Conservation (phyloP, 768 basidiomycete species). For the Agrocybe pediades region DNA sequence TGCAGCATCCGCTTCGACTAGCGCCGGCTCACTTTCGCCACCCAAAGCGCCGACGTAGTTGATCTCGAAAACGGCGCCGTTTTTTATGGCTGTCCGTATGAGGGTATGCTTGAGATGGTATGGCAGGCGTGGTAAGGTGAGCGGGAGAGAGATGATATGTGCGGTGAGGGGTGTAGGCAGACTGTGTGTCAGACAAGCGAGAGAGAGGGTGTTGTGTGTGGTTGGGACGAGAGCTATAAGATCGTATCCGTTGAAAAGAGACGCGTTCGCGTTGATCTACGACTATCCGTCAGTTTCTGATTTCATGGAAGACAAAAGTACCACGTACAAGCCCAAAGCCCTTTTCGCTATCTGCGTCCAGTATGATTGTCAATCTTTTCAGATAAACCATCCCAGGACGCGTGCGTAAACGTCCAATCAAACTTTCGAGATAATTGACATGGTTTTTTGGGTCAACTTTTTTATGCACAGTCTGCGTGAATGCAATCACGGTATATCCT, state of each 20-base stretch:
- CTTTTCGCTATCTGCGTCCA: conserved; percentile 85
- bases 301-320: neutral
- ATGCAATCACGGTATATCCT: conserved; percentile 82
- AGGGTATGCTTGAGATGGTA: conserved; percentile 85
- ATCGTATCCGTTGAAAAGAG: conserved; percentile 69
- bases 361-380: conserved; percentile 76
- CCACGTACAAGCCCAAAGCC: conserved; percentile 74
- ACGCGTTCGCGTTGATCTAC: conserved; percentile 72
- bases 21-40: conserved; percentile 52
- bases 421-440: conserved; percentile 58
- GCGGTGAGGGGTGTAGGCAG: conserved; percentile 75
- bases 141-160: conserved; percentile 79
- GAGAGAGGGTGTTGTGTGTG: conserved; percentile 69
- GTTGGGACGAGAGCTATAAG: conserved; percentile 77
- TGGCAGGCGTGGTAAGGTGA: conserved; percentile 75
- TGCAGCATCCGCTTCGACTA: conserved; percentile 47
- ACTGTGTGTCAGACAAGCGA: conserved; percentile 80
- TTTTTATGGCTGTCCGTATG: conserved; percentile 77
- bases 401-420: conserved; percentile 62
- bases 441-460: conserved; percentile 74
- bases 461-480: conserved; percentile 73
- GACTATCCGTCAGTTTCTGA: neutral
- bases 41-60: conserved; percentile 75
- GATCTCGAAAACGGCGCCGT: conserved; percentile 84
- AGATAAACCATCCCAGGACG: conserved; percentile 65